Base-by-base conservation (phyloP, 345 rosid genomes). In the Salix brachista region DNA sequence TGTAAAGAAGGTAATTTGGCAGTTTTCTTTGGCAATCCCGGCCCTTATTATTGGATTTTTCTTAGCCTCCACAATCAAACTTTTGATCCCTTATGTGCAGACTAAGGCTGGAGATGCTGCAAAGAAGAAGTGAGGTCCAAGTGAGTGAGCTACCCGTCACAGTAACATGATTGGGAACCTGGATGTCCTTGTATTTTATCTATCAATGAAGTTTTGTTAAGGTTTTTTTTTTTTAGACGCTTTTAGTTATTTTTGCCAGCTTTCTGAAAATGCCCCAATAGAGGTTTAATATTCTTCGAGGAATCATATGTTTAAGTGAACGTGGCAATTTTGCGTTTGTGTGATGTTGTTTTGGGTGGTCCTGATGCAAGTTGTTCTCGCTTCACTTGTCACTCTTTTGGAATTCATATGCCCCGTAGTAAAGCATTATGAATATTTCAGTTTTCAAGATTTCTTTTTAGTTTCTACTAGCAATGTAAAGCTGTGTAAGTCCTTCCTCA, bases 51-150 rank as follows among this genome's bases (percentile, higher is more conserved):
- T 28, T 21, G 25, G 36, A 8, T 23, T 52, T 56, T 39, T 69
- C 48, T 58, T 19, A 25, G 32, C 36, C 19, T 9, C 16, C 13
- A 42, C 28, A 23, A 69, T 1, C 17, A 28, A n/a, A 21, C 23
- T 52, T 5, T 26, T 54, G 81, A 72, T 50, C 14, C 64, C 6
- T 30, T n/a, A 1, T 64, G 41, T 79, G 42, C 80, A 85, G 84
- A 74, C 82, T 16, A 86, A 86, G 75, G 85, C 84, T 4, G 64
- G 85, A 52, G 88, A 86, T 65, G 86, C 85, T 62, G 84, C 80
- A 30, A 83, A 84, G 84, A 86, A 83, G 75, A 86, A 83, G 66
- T 80, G 79, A 83, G 74, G 18, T 50, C 30, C 13, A 8, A 52
- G 65, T 12, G 13, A 66, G 19, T 41, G 1, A 67, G 48, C 28